Evolutionary conservation across 1,139 yeast species (phyloP).

Genomic region (Zygosaccharomyces sapae): DNA sequence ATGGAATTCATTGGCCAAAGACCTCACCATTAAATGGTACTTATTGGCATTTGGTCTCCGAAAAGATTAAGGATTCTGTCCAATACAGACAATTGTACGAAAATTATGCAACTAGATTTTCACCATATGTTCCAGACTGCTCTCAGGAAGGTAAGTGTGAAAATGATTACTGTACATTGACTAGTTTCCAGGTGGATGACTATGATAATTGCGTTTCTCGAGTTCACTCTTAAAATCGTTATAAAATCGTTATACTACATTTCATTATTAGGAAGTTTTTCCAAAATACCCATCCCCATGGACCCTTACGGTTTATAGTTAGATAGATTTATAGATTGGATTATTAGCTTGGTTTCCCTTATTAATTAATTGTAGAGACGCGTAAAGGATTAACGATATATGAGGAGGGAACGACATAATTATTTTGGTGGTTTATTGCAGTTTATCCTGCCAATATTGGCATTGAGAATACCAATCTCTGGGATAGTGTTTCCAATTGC

Average conservation of each 20-base stretch:
- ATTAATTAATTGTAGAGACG: background rate
- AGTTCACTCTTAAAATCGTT: background rate
- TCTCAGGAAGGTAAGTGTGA: slow-evolving; percentile 41
- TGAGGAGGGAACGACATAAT: background rate
- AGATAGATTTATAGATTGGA: background rate
- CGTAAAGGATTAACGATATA: too few species aligned
- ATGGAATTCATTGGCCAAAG: slow-evolving; percentile 50
- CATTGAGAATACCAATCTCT: slow-evolving; percentile 16
- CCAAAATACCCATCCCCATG: too few species aligned
- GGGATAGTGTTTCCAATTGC: slow-evolving; percentile 22
- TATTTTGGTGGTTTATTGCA: background rate
- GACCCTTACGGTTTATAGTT: background rate
- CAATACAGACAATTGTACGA: slow-evolving; percentile 47
- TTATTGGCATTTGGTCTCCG: slow-evolving; percentile 49
- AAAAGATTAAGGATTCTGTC: slow-evolving; percentile 37
- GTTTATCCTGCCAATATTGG: slow-evolving; percentile 11
- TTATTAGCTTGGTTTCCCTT: background rate
- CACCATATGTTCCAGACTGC: slow-evolving; percentile 50
- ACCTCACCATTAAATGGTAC: slow-evolving; percentile 53
- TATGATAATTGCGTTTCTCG: slow-evolving; percentile 27
- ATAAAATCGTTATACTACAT: too few species aligned
- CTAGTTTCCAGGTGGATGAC: slow-evolving; percentile 35
- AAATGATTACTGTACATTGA: slow-evolving; percentile 44
- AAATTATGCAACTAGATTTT: slow-evolving; percentile 46
- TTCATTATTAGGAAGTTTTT: too few species aligned